Evolutionary conservation across 1,139 yeast species (phyloP).

Genomic region (Lipomyces yarrowii): DNA sequence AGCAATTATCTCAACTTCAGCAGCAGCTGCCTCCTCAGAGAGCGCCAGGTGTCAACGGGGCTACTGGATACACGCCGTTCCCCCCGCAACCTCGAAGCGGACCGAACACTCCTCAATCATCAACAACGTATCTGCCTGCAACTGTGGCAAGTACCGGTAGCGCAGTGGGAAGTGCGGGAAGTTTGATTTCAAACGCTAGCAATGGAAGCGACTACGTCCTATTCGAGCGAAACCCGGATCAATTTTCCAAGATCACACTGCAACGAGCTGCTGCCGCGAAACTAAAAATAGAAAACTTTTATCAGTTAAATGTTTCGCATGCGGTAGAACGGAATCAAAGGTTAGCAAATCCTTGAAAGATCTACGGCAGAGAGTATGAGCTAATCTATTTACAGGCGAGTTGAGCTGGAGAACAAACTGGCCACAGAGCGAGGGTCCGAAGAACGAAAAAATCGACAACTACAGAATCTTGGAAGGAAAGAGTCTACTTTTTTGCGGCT

Average conservation of each 20-base stretch:
- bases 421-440: conserved; percentile 63
- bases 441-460: conserved; percentile 66
- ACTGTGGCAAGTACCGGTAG: neutral
- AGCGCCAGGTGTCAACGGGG: conserved; percentile 6
- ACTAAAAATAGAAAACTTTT: conserved; percentile 64
- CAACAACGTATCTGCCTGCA: conserved; percentile 2
- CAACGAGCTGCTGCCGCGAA: conserved; percentile 68
- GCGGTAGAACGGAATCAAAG: conserved; percentile 71
- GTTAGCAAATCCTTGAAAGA: conserved; percentile 8
- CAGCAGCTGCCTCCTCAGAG: conserved; percentile 32
- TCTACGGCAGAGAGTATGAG: neutral
- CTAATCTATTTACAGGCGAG: conserved; percentile 45
- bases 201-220: conserved; percentile 54
- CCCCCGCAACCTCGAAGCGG: conserved; percentile 25
- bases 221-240: conserved; percentile 86
- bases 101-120: conserved; percentile 5
- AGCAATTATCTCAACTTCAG: conserved; percentile 30
- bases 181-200: conserved; percentile 8
- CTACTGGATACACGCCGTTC: conserved; percentile 18
- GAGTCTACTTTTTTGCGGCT: conserved; percentile 67
- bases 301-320: conserved; percentile 68
- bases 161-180: neutral
- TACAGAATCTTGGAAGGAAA: conserved; percentile 65
- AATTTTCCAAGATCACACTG: conserved; percentile 56
- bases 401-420: conserved; percentile 61